phyloP scores from a whole-genome alignment of 1,284 basidiomycete species.

The Ceratobasidium sp. region DNA sequence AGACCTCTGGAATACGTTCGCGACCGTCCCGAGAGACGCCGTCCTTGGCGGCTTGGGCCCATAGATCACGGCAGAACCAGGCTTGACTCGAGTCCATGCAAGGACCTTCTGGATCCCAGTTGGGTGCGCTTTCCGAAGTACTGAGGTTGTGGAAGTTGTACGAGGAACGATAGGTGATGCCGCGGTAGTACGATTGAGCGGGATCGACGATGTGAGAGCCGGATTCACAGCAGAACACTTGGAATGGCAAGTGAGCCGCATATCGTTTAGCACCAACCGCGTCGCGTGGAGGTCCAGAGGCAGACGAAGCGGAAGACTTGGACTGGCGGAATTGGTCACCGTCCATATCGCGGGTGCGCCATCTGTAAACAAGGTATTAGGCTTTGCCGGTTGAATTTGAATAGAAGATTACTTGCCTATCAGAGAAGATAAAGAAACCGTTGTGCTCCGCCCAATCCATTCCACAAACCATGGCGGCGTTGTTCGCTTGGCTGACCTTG shows the following conservation, averaged over 20 bases:
- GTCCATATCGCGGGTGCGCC: conserved; percentile 94
- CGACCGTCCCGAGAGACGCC: conserved; percentile 67
- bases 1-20: conserved; percentile 37
- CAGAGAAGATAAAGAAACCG: conserved; percentile 96
- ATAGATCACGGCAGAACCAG: conserved; percentile 95
- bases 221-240: conserved; percentile 96
- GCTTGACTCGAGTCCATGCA: conserved; percentile 95
- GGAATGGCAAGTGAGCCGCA: conserved; percentile 91
- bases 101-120: conserved; percentile 79
- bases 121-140: conserved; percentile 67
- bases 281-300: conserved; percentile 91
- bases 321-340: conserved; percentile 97
- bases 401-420: conserved; percentile 69
- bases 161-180: conserved; percentile 85
- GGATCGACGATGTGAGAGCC: conserved; percentile 96
- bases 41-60: conserved; percentile 85
- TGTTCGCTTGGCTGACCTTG: conserved; percentile 87
- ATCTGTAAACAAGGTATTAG: conserved; percentile 63
- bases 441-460: conserved; percentile 99
- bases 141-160: conserved; percentile 76
- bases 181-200: conserved; percentile 91
- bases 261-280: conserved; percentile 83
- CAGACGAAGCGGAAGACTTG: conserved; percentile 90
- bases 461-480: conserved; percentile 95
- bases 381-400: too few relatives aligned